These are phyloP conservation scores for Syzygium aqueum DNA, from an alignment of 345 rosid species.

Conservation along the genomic window DNA sequence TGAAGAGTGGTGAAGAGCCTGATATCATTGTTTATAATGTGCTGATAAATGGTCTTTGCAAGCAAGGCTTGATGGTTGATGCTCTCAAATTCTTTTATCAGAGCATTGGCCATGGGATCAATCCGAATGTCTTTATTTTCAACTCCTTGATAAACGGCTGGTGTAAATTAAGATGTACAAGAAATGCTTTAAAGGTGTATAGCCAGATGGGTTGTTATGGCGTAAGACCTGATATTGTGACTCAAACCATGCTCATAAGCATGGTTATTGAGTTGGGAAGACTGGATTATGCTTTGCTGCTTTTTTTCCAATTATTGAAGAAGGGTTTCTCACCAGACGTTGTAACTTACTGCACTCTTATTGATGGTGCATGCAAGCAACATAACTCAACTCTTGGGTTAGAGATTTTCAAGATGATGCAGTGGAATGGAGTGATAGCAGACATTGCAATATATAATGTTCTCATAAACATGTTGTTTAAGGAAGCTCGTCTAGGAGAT, in stretches of 20 bases:
- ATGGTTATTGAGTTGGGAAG: slow-evolving; percentile 7
- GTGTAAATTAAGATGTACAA: slow-evolving; percentile 18
- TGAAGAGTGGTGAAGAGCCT: slow-evolving; percentile 14
- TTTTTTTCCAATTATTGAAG: slow-evolving; percentile 38
- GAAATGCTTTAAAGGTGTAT: slow-evolving; percentile 22
- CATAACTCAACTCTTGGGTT: slow-evolving; percentile 26
- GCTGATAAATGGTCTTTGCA: slow-evolving; percentile 40
- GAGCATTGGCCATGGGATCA: slow-evolving; percentile 7
- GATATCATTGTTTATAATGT: slow-evolving; percentile 25
- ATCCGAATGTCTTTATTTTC: slow-evolving; percentile 22
- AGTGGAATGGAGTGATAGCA: slow-evolving; percentile 12
- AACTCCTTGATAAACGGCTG: slow-evolving; percentile 40
- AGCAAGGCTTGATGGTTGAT: slow-evolving; percentile 26
- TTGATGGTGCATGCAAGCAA: slow-evolving; percentile 32
- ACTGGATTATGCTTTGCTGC: slow-evolving; percentile 14
- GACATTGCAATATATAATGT: slow-evolving; percentile 38
- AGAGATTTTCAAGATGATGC: slow-evolving; percentile 31
- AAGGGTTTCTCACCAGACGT: slow-evolving; percentile 33
- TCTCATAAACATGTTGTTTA: slow-evolving; percentile 23
- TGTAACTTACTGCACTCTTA: slow-evolving; percentile 31
- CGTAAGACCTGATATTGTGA: slow-evolving; percentile 28
- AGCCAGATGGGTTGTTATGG: slow-evolving; percentile 8
- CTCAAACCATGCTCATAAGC: slow-evolving; percentile 29
- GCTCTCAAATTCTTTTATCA: slow-evolving; percentile 32
- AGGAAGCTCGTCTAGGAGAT: slow-evolving; percentile 6